These are phyloP conservation scores for Neurospora sp. DNA, from an alignment of 495 filamentous ascomycete genomes.

Conservation along the genomic window DNA sequence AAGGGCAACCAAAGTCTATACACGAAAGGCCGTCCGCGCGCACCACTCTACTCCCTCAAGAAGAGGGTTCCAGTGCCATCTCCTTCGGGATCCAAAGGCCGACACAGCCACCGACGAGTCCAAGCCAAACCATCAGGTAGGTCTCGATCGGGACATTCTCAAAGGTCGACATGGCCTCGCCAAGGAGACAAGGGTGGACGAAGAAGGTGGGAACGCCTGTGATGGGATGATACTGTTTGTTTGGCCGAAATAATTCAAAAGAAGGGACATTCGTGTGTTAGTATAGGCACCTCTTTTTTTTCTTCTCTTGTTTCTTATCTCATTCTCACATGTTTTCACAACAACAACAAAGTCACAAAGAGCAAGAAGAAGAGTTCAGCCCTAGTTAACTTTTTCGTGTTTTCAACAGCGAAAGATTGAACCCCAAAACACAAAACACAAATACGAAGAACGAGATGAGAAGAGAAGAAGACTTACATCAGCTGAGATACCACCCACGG, in stretches of 20 bases:
- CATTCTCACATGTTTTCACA: background rate
- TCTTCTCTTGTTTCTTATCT: constrained; percentile 10
- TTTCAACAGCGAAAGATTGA: background rate
- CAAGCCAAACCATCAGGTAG: constrained; percentile 76
- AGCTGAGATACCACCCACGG: constrained; percentile 67
- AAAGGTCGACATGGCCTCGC: constrained; percentile 57
- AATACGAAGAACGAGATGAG: constrained; percentile 17
- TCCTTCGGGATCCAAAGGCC: constrained; percentile 59
- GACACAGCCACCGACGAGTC: constrained; percentile 62
- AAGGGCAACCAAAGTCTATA: too few species aligned
- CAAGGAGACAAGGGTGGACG: constrained; percentile 79
- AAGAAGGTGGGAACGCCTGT: constrained; percentile 67
- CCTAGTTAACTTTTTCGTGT: constrained; percentile 35
- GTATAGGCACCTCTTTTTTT: constrained; percentile 27
- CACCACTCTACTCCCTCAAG: background rate
- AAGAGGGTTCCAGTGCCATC: constrained; percentile 30
- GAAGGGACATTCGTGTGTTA: constrained; percentile 20
- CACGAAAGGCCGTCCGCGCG: too few species aligned
- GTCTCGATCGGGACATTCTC: constrained; percentile 42
- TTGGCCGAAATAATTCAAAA: constrained; percentile 16
- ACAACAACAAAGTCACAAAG: background rate
- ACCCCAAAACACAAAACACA: constrained; percentile 1
- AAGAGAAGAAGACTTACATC: constrained; percentile 45
- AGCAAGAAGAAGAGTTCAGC: constrained; percentile 17
- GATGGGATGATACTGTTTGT: constrained; percentile 62